Base-by-base conservation (phyloP, 2,329 filamentous ascomycete species). In the Grosmannia serpens region DNA sequence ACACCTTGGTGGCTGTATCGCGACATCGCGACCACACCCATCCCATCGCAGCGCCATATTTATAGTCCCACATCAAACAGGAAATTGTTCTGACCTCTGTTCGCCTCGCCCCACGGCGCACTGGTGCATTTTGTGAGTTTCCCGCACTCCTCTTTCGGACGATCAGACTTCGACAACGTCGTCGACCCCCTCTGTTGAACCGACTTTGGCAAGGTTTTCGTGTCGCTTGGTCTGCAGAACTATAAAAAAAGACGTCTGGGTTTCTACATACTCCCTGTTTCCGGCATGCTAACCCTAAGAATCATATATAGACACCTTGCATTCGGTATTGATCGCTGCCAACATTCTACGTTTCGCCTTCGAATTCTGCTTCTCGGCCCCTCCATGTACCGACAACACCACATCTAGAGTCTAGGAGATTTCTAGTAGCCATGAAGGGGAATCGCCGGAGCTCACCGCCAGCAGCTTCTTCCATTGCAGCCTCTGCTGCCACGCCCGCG, bases 351-450 rank as follows among this genome's bases (percentile, higher is more conserved):
- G 26, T 22, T 26, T 51, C 13, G 22, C 44, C 24, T 26, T 26
- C 53, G 9, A 3, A 8, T n/a, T 29, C 17, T 44, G 17, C 50
- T 24, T 24, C 7, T 33, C 22, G n/a, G 29, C 26, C 27, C 29
- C 55, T 55, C 53, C 51, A 61, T 62, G 60, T 57, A 33, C 59
- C 59, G 46, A 49, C 46, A 51, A 44, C 53, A 15, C 26, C 35
- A 17, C 24, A 24, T 51, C 24, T 58, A 56, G 49, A 52, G 46
- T 55, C 46, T 50, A 4, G n/a, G 46, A 55, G 49, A n/a, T 27
- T 29, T 38, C 31, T 54, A 52, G 49, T 53, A 56, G 58, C 29
- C n/a, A 71, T 71, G 69, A 71, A 71, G 64, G 70, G 68, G 58
- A 69, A 66, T 64, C 65, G 66, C 60, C 66, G 70, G 57, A 64